Conservation (phyloP, 257 asterid genomes). For the Ballota nigra region DNA sequence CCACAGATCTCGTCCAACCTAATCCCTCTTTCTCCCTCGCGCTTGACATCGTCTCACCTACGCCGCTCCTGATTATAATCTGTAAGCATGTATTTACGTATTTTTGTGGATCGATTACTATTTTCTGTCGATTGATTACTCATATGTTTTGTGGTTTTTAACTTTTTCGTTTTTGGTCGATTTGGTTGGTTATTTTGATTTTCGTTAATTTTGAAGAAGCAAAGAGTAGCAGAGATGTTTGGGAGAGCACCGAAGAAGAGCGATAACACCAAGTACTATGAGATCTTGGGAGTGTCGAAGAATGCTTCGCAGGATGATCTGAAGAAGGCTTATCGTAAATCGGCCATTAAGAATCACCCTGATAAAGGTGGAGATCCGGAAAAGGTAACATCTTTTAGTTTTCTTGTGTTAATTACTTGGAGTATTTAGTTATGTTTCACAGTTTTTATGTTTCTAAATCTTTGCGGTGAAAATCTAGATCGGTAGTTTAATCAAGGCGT, state of each 20-base stretch:
- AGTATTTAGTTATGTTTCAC: neutral
- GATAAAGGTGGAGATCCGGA: slow-evolving; percentile 93
- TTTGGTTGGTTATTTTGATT: slow-evolving; percentile 7
- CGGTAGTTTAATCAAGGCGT: slow-evolving; percentile 13
- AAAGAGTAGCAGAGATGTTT: slow-evolving; percentile 53
- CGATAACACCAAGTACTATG: slow-evolving; percentile 79
- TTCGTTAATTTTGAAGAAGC: slow-evolving; percentile 15
- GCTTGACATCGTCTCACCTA: slow-evolving; percentile 25
- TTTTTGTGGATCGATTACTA: slow-evolving; percentile 21
- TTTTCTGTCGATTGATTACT: neutral
- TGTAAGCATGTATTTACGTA: slow-evolving; percentile 23
- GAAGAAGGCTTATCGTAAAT: slow-evolving; percentile 79
- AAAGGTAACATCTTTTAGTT: slow-evolving; percentile 36
- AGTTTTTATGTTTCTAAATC: neutral
- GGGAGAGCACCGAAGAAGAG: slow-evolving; percentile 80
- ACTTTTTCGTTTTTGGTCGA: neutral
- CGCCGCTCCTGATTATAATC: slow-evolving; percentile 16
- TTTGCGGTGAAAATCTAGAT: neutral
- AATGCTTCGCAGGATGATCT: slow-evolving; percentile 66
- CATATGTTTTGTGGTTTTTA: neutral
- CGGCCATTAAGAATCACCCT: slow-evolving; percentile 81
- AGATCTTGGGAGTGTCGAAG: slow-evolving; percentile 66
- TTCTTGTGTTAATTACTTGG: neutral
- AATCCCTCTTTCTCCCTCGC: slow-evolving; percentile 22
- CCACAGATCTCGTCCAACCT: slow-evolving; percentile 22